Conservation (phyloP, 495 filamentous ascomycete species). For the Pyrenopolyporus hunteri region DNA sequence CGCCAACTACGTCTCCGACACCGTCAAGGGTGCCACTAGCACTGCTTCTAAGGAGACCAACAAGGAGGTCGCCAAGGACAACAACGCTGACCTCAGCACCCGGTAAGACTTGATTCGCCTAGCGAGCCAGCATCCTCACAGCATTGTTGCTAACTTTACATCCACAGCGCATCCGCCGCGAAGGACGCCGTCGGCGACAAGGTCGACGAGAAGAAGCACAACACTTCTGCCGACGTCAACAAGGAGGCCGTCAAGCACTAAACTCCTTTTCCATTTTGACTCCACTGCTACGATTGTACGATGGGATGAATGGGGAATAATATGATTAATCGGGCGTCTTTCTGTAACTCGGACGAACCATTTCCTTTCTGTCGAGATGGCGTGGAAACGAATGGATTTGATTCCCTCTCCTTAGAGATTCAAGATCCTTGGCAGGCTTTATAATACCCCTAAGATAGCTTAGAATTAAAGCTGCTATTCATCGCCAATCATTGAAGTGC, state of each 20-base stretch:
- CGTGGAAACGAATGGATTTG: constrained; percentile 32
- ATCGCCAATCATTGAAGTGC: constrained; percentile 23
- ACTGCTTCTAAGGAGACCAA: constrained; percentile 68
- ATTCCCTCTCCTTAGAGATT: constrained; percentile 15
- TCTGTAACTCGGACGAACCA: constrained; percentile 16
- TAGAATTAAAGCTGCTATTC: constrained; percentile 41
- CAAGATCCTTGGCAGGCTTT: constrained; percentile 22
- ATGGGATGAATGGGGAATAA: constrained; percentile 25
- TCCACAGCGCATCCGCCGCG: constrained; percentile 55
- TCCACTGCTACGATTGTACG: constrained; percentile 32
- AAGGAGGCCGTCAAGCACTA: constrained; percentile 64
- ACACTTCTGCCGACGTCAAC: constrained; percentile 61
- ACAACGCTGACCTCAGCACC: constrained; percentile 53
- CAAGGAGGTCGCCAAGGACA: constrained; percentile 69
- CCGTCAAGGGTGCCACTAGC: constrained; percentile 56
- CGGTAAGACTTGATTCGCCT: constrained; percentile 48
- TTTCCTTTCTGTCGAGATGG: constrained; percentile 32
- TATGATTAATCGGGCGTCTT: constrained; percentile 25
- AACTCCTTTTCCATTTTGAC: constrained; percentile 27
- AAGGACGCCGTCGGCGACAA: constrained; percentile 65
- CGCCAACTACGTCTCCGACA: constrained; percentile 66
- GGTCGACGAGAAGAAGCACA: constrained; percentile 60
- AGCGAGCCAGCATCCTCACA: background rate
- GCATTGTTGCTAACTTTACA: constrained; percentile 16
- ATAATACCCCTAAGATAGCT: constrained; percentile 46